Evolutionary conservation across 768 basidiomycete genomes (phyloP), one percentile per base, ranked within the genome.

Genomic region (Mycena galericulata): DNA sequence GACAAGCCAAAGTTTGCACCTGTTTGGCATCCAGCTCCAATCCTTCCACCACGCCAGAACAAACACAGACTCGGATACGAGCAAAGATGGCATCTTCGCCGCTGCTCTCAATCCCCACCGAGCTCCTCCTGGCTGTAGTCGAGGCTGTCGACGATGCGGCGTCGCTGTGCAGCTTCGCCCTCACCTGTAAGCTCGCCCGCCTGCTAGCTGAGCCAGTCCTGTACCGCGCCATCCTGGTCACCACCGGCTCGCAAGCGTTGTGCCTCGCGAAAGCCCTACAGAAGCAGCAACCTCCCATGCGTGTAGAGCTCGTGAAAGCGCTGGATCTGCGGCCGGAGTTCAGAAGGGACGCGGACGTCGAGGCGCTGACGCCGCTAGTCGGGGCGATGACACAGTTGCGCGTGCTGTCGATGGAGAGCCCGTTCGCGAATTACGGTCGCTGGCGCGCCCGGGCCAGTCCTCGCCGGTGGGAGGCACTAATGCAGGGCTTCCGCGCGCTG

Each of bases 181-280:
- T n/a, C n/a, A n/a, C n/a, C n/a, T n/a, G n/a, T n/a, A n/a, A n/a
- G n/a, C 10, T 59, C 58, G 58, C 58, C 45, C 45, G 58, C 30
- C 58, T 47, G 41, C 30, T 47, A 45, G 45, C 58, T 20, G 58
- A 59, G 58, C 43, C 58, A 40, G 47, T 61, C 47, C 47, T 61
- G 14, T 61, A 61, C 47, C 46, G 46, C 60, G 36, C 60, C 32
- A 26, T 61, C 26, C 47, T 49, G 34, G 60, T 61, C 47, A 61
- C 34, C 36, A 61, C 47, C 60, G 60, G 60, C 46, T 61, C 46
- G 36, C 47, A 61, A 50, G 60, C 60, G 38, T 50, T 47, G 47
- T 27, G 60, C 49, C 60, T 61, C 45, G 60, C 34, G 47, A 11
- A 61, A 27, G 45, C 49, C 47, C 47, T 61, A 51, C 60, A 51